Conservation (phyloP, 208 protist species). For the Trypanosoma platydactyli region DNA sequence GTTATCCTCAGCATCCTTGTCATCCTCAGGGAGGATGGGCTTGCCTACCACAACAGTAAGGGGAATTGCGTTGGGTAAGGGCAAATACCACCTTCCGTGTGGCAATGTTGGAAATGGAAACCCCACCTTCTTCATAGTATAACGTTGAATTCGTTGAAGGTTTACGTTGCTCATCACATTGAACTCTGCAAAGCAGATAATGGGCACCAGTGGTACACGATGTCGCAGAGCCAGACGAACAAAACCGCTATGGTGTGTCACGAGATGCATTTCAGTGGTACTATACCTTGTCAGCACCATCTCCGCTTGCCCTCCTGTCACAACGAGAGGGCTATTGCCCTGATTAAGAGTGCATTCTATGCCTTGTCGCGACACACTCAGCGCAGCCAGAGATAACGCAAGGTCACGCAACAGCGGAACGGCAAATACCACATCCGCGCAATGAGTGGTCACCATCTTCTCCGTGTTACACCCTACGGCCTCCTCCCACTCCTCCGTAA, state of each 20-base stretch:
- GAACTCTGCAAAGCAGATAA: constrained; percentile 66
- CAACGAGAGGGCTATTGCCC: constrained; percentile 58
- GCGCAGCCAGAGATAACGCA: constrained; percentile 34
- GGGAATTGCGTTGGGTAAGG: constrained; percentile 41
- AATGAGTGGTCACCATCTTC: constrained; percentile 48
- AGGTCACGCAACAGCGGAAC: constrained; percentile 71
- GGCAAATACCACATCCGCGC: constrained; percentile 62
- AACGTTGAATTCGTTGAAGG: constrained; percentile 46
- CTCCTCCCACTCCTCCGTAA: constrained; percentile 42
- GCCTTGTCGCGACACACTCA: constrained; percentile 46
- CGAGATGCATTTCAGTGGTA: constrained; percentile 63
- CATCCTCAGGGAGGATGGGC: constrained; percentile 45
- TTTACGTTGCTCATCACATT: constrained; percentile 71
- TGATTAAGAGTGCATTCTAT: constrained; percentile 45
- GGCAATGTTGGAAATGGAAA: constrained; percentile 69
- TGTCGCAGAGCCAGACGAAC: constrained; percentile 53
- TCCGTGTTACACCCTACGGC: constrained; percentile 35
- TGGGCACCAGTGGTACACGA: constrained; percentile 53
- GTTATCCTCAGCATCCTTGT: constrained; percentile 36
- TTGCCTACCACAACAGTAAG: constrained; percentile 62
- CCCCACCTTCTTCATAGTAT: constrained; percentile 49
- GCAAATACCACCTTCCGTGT: constrained; percentile 52
- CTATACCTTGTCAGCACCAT: constrained; percentile 53
- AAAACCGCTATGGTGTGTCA: constrained; percentile 74
- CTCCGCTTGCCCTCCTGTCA: constrained; percentile 77